phyloP scores from a whole-genome alignment of 1,139 yeast species.

The Yamadazyma dendronema region DNA sequence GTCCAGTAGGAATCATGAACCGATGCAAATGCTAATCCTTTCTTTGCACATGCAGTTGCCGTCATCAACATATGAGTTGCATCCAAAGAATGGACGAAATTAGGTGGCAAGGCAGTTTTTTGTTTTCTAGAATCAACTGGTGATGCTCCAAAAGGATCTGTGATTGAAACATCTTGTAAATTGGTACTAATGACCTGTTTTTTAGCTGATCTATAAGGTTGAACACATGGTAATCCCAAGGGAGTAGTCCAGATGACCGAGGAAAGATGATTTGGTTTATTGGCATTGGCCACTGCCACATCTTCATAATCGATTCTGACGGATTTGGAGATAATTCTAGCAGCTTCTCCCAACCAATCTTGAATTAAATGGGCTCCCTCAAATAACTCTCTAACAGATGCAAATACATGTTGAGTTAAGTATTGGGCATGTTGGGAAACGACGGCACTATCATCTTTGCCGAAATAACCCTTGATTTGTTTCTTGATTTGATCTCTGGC shows the following conservation, averaged over 20 bases:
- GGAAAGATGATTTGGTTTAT: constrained; percentile 66
- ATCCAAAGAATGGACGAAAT: constrained; percentile 91
- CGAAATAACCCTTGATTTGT: constrained; percentile 50
- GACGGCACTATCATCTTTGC: constrained; percentile 42
- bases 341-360: constrained; percentile 92
- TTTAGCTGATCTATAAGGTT: constrained; percentile 79
- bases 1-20: constrained; percentile 99
- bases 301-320: constrained; percentile 60
- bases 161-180: constrained; percentile 76
- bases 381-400: constrained; percentile 80
- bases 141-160: constrained; percentile 79
- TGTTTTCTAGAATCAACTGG: constrained; percentile 89
- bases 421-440: constrained; percentile 55
- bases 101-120: constrained; percentile 93
- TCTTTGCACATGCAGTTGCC: constrained; percentile 72
- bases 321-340: constrained; percentile 76
- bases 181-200: constrained; percentile 70
- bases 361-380: constrained; percentile 93
- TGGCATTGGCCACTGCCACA: constrained; percentile 22
- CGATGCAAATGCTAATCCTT: constrained; percentile 79
- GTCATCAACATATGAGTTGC: constrained; percentile 96
- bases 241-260: constrained; percentile 98
- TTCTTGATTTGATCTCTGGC: constrained; percentile 85
- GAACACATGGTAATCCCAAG: constrained; percentile 89
- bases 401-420: constrained; percentile 75